phyloP scores from a whole-genome alignment of 345 rosid genomes.

The Populus simonii region DNA sequence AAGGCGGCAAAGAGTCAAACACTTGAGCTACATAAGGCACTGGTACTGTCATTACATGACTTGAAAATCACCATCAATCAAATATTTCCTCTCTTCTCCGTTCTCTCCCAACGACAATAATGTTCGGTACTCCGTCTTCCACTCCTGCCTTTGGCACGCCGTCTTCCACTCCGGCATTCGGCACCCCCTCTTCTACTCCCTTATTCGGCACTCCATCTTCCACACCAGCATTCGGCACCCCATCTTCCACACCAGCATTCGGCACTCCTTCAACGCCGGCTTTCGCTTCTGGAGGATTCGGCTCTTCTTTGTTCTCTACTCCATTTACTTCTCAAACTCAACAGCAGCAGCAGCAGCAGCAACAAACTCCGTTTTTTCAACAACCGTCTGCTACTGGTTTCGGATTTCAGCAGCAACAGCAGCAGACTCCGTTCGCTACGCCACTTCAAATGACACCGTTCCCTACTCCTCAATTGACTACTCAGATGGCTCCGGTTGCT shows the following conservation, averaged over 20 bases:
- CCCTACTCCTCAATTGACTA: conserved; percentile 71
- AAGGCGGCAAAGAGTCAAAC: conserved; percentile 21
- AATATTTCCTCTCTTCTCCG: neutral
- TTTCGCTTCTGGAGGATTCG: conserved; percentile 56
- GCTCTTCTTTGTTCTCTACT: conserved; percentile 64
- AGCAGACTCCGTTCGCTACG: conserved; percentile 30
- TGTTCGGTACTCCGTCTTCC: conserved; percentile 45
- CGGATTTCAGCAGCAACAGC: conserved; percentile 38
- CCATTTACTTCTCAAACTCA: conserved; percentile 72
- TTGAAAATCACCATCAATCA: neutral
- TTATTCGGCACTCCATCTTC: conserved; percentile 42
- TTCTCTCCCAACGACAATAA: conserved; percentile 24
- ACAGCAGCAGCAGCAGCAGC: conserved; percentile 42
- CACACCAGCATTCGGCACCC: conserved; percentile 50
- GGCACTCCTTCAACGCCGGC: conserved; percentile 51
- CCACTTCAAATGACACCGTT: conserved; percentile 36
- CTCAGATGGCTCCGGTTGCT: conserved; percentile 96
- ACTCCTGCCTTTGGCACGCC: conserved; percentile 53
- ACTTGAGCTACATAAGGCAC: neutral
- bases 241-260: conserved; percentile 26
- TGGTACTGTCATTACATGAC: neutral
- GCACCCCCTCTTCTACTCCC: too few relatives aligned
- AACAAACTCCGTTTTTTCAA: conserved; percentile 40
- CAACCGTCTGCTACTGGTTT: conserved; percentile 39
- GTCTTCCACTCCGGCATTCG: conserved; percentile 13